Evolutionary conservation across 2,329 filamentous ascomycete species (phyloP), one percentile per base, ranked within the genome.

Genomic region (Aspergillus japonicus): DNA sequence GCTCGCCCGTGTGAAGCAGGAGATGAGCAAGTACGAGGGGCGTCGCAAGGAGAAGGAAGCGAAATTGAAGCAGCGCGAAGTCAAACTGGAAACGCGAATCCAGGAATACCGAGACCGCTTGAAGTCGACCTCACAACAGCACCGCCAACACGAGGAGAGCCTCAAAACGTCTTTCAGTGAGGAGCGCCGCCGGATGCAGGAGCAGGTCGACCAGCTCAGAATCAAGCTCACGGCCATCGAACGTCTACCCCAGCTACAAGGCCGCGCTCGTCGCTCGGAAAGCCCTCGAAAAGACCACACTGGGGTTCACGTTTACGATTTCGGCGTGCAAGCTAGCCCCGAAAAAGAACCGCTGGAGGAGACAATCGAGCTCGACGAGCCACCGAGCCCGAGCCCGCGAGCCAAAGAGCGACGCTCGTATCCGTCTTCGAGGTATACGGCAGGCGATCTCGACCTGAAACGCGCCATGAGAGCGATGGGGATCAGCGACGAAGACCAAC

Each of bases 21-120:
- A 78, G 54, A 78, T 78, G 70, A 71, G 68, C 29, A 74, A 73
- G 54, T 78, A 78, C 49, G 77, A 79, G 58, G 73, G 71, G 21
- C 71, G 77, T 24, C 76, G 78, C 58, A 75, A 77, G 52, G 73
- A 78, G 23, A 77, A 78, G 56, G 78, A 80, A 65, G 70, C 69
- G 7, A 77, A 70, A 54, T 63, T 78, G 23, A 79, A 77, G 61
- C 71, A 76, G 52, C 70, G 75, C 57, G 76, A 78, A 47, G 64
- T 69, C 39, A 77, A 74, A 54, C 62, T 78, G 29, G 77, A 78
- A 58, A 62, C 66, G 14, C 72, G 76, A 29, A 71, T 76, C 10
- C 73, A 77, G 54, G 75, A 78, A 50, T 78, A 76, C 60, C 73
- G 76, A 33, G 72, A 74, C n/a, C 72, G 73, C 10, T 63, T 80